Evolutionary conservation across 1,284 basidiomycete species (phyloP).

Genomic region (Leccinum pseudoinsigne): DNA sequence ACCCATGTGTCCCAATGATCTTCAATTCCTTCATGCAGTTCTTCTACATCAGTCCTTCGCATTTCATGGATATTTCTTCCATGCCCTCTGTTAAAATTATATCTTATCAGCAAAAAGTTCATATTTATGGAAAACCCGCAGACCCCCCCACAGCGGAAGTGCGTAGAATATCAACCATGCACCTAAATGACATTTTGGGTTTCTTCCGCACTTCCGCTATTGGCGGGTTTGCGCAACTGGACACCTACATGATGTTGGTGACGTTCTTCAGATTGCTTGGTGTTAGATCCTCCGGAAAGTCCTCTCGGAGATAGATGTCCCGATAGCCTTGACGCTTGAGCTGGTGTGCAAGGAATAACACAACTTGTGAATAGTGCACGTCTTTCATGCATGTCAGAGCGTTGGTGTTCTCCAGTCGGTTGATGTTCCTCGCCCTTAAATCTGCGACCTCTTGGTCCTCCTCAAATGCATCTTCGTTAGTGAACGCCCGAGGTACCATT

Average conservation of each 20-base stretch:
- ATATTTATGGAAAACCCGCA: background rate
- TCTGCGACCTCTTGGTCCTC: background rate
- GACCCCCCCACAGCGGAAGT: background rate
- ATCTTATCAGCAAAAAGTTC: too few species aligned
- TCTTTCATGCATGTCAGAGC: background rate
- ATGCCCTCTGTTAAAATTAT: background rate
- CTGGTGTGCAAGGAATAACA: background rate
- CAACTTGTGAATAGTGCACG: background rate
- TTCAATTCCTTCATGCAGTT: background rate
- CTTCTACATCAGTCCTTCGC: background rate
- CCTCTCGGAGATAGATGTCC: background rate
- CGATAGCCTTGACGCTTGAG: background rate
- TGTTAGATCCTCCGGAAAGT: background rate
- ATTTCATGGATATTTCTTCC: background rate
- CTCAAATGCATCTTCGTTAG: background rate
- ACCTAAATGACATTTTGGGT: too few species aligned
- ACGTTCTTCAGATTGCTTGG: background rate
- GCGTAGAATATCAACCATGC: background rate
- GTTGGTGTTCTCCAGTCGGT: background rate
- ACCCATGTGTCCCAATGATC: conserved; percentile 3
- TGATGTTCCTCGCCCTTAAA: background rate
- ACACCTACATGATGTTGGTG: background rate
- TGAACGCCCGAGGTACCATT: conserved; percentile 1
- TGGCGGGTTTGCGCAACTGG: background rate
- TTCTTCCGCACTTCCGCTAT: background rate